Base-by-base conservation (phyloP, 1,284 basidiomycete genomes). In the Singerocomus inundabilis region DNA sequence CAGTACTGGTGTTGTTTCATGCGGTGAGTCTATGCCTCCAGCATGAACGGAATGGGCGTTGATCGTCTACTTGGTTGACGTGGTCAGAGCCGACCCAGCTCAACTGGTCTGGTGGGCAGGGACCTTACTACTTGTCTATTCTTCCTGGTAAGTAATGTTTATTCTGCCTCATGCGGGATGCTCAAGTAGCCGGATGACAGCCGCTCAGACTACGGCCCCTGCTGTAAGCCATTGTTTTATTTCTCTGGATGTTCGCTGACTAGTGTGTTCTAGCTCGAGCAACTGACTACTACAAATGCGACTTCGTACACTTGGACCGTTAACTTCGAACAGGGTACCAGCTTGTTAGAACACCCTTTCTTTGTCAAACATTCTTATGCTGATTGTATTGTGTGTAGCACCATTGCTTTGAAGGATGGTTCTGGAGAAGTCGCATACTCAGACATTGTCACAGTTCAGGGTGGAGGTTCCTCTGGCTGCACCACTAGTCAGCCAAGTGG, bases 61-160 rank as follows among this genome's bases (percentile, higher is more conserved):
- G 36, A 49, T 16, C 0, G 10, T 32, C 42, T 32, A 32, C 37
- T 2, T 15, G 46, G 16, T 41, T 29, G 29, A 29, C 26, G 6
- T 15, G 10, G 6, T 13, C 51, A 87, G 85, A 87, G 57, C 85
- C 85, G 10, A 68, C 75, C 24, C 64, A 75, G 56, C 56, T 91
- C 53, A 67, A 65, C 7, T 92, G 84, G 82, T 44, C 57, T 26
- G 80, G 71, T 28, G 85, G 86, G 37, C 51, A 56, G 0, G 44
- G 72, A 0, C 88, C 89, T 0, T 92, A 80, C 72, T 92, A 74
- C 70, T 54, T 89, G 52, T 72, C 80, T 26, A 61, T 88, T 54
- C 63, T 89, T 46, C 88, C 88, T 44, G 85, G 85, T 81, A 56
- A 35, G 73, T 1, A 2, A 15, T 1, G 1, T 0, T 3, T 6